Base-by-base conservation (phyloP, 2,329 filamentous ascomycete species). In the Aureobasidium sp. region DNA sequence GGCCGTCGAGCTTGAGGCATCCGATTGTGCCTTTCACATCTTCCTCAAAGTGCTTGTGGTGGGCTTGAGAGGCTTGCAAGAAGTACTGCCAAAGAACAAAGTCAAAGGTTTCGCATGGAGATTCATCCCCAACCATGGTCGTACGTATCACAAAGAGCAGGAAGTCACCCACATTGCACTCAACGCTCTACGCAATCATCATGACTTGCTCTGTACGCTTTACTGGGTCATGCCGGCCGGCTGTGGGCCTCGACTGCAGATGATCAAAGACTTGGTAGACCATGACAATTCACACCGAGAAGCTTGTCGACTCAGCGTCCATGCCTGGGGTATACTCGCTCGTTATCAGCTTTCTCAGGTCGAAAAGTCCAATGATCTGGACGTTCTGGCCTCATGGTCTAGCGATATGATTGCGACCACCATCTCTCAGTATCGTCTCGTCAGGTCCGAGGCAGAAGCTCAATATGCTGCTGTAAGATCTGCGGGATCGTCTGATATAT, bases 171-270 rank as follows among this genome's bases (percentile, higher is more conserved):
- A 84, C 62, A 79, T 83, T 65, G 87, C 87, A 68, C 76, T 90
- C 16, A 82, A 86, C 60, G 86, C 88, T 1, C 76, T 90, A 54
- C 82, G 87, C 55, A 90, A 90, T 69, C 87, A 90, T 66, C 87
- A 89, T 68, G 87, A 90, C 70, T 78, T 90, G 20, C 79, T 90
- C 0, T 87, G 84, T 64, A 87, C 85, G 4, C 77, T 90, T 18
- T 90, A 90, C 72, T 89, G 82, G 79, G 83, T 82, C 48, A 84
- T 85, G 43, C 87, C 88, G 31, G 75, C 83, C 31, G 78, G 79
- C 2, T 84, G 80, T 71, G 81, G 88, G n/a, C 86, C 86, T 47
- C 80, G 83, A 50, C 69, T 88, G 6, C 79, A 84, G 60, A 77
- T 82, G 8, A 80, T 90, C 55, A 82, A 79, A 33, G 79, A 84